These are phyloP conservation scores for Gleditsia sinensis DNA, from an alignment of 306 rosid genomes.

Conservation along the genomic window DNA sequence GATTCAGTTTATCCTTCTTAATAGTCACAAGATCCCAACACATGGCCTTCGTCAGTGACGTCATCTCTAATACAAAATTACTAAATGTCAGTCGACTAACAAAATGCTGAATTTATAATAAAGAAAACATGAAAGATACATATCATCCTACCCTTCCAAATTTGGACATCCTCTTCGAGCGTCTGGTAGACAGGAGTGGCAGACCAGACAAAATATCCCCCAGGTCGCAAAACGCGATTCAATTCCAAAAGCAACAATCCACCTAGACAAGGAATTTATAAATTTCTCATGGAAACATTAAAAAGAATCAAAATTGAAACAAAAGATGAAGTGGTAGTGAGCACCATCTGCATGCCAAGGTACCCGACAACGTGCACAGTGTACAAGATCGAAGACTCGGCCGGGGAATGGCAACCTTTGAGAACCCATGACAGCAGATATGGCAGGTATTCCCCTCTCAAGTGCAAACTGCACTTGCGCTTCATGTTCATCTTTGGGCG, in stretches of 20 bases:
- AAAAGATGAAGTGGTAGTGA: neutral
- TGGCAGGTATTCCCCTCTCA: slow-evolving; percentile 83
- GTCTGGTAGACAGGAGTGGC: slow-evolving; percentile 82
- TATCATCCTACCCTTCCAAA: slow-evolving; percentile 61
- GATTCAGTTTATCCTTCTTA: slow-evolving; percentile 59
- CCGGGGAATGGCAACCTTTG: slow-evolving; percentile 79
- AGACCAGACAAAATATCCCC: slow-evolving; percentile 82
- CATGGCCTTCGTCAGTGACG: slow-evolving; percentile 60
- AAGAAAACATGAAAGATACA: neutral
- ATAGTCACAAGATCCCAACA: slow-evolving; percentile 89
- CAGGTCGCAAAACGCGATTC: slow-evolving; percentile 73
- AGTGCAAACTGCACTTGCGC: slow-evolving; percentile 91
- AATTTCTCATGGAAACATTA: neutral
- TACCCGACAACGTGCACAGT: slow-evolving; percentile 83
- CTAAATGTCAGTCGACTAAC: neutral
- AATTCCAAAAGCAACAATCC: slow-evolving; percentile 77
- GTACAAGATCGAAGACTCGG: slow-evolving; percentile 67
- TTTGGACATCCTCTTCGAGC: slow-evolving; percentile 63
- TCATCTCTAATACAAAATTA: slow-evolving; percentile 51
- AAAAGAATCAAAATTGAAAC: neutral
- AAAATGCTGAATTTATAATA: neutral
- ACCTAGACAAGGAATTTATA: slow-evolving; percentile 35
- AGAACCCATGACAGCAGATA: slow-evolving; percentile 90
- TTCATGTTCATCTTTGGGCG: slow-evolving; percentile 91
- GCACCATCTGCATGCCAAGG: slow-evolving; percentile 82